A percentile compares a stretch with the other conserved stretches of the same genome.
Conservation (phyloP, 73 alveolate species). For the Stentor roeselii region DNA sequence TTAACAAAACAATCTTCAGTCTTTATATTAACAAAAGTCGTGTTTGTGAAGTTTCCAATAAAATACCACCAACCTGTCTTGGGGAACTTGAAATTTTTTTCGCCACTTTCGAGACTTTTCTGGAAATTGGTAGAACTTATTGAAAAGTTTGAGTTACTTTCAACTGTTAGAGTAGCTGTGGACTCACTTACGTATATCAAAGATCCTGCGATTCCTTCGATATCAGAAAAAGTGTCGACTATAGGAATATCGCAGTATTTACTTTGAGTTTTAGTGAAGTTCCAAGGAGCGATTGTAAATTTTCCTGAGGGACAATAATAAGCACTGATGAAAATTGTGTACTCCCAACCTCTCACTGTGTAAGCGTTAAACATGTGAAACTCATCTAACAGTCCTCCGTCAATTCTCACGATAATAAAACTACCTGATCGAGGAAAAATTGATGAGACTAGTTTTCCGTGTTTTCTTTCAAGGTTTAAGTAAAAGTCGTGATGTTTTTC, state of each 20-base stretch:
- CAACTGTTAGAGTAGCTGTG: neutral
- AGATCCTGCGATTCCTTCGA: neutral
- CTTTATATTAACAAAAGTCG: neutral
- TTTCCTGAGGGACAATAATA: conserved; percentile 1
- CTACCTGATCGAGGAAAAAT: neutral
- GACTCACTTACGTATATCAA: neutral
- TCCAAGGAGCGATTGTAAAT: neutral
- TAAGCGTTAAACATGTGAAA: neutral
- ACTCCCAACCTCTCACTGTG: conserved; percentile 11
- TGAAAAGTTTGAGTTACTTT: neutral
- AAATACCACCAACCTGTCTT: neutral
- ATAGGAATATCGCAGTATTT: neutral
- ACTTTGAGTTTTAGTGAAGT: neutral
- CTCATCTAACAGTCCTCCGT: conserved; percentile 17
- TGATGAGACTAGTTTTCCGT: neutral
- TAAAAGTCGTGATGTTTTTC: neutral
- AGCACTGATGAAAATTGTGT: neutral
- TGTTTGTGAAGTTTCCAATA: neutral
- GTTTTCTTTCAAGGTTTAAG: neutral
- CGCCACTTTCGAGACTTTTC: neutral
- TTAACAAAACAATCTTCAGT: neutral
- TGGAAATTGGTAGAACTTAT: neutral
- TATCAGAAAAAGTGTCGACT: neutral
- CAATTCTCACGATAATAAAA: conserved; percentile 5
- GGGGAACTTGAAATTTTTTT: neutral